phyloP scores from a whole-genome alignment of 2,329 filamentous ascomycete species.

The Fusarium austroafricanum region DNA sequence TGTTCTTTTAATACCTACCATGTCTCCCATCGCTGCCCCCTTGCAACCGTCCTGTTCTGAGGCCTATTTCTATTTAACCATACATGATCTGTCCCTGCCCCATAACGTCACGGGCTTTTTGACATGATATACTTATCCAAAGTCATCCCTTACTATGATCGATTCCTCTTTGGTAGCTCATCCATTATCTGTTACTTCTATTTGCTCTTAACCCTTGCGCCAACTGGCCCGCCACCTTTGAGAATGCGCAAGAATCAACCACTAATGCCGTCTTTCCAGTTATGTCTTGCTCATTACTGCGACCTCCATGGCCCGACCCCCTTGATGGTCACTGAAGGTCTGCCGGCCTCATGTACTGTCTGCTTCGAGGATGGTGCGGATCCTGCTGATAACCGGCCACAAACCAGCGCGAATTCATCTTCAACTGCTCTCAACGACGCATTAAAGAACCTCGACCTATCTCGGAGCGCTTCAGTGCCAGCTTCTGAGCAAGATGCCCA shows the following conservation, averaged over 20 bases:
- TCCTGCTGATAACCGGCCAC: constrained; percentile 51
- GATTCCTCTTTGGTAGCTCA: constrained; percentile 17
- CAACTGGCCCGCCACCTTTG: constrained; percentile 11
- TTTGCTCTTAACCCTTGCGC: constrained; percentile 10
- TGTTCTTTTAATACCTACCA: constrained; percentile 31
- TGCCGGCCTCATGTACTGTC: constrained; percentile 69
- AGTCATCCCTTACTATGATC: constrained; percentile 31
- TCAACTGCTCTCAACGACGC: constrained; percentile 59
- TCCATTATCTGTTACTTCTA: constrained; percentile 2
- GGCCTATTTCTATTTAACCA: constrained; percentile 22
- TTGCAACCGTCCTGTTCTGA: constrained; percentile 24
- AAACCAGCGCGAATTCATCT: constrained; percentile 54
- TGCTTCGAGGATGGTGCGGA: constrained; percentile 63
- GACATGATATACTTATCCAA: constrained; percentile 34
- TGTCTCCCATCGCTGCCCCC: constrained; percentile 29
- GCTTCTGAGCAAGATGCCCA: constrained; percentile 60
- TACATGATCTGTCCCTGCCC: constrained; percentile 38
- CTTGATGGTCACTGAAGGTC: constrained; percentile 75
- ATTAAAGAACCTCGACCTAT: constrained; percentile 60
- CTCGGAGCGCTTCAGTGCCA: constrained; percentile 58
- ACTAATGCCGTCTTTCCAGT: constrained; percentile 61
- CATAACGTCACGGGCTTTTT: constrained; percentile 41
- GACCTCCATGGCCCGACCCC: constrained; percentile 77
- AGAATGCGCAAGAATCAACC: constrained; percentile 46
- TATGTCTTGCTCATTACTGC: constrained; percentile 78